Base-by-base conservation (phyloP, 1,139 yeast genomes). In the Hemisphaericaspora xylanilytica region DNA sequence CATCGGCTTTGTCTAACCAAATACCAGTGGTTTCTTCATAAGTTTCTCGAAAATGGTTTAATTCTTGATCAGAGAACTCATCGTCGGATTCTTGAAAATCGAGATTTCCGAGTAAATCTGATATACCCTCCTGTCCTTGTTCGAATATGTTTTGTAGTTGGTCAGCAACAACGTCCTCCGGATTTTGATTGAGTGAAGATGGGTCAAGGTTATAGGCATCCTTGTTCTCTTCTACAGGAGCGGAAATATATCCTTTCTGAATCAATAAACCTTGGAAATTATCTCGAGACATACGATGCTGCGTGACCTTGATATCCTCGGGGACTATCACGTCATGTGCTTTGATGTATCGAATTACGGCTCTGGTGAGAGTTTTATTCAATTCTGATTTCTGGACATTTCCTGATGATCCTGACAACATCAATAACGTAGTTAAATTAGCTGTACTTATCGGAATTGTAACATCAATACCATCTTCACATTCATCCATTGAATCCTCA, bases 391-490 rank as follows among this genome's bases (percentile, higher is more conserved):
- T 26, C 9, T 26, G 26, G 9, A 17, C 30, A 2, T 5, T 10
- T 16, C 13, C 20, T 13, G 9, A 8, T 5, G 6, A 8, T n/a
- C 7, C 9, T 5, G 15, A 6, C 12, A 27, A 13, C 3, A 5
- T 27, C 10, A 52, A 80, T 70, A 54, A 80, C 78, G 50, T 80
- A 2, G 41, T 41, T 10, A 43, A 28, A 30, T 40, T 44, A 36
- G 42, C 34, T 4, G 34, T 30, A 30, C 38, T 44, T 8, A 44
- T 24, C 3, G 43, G 38, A 7, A 40, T 36, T 17, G 28, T 35
- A 2, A 43, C 86, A 51, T 81, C 87, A 43, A 80, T 33, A 13
- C 33, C 71, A 5, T 67, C 58, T 31, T 63, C 63, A 11, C 22
- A 37, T 21, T 26, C 33, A 11, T 35, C 30, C 4, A 36, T 37